A percentile compares a stretch with the other conserved stretches of the same genome.
Conservation (phyloP, 768 basidiomycete species). For the Obba rivulosa region DNA sequence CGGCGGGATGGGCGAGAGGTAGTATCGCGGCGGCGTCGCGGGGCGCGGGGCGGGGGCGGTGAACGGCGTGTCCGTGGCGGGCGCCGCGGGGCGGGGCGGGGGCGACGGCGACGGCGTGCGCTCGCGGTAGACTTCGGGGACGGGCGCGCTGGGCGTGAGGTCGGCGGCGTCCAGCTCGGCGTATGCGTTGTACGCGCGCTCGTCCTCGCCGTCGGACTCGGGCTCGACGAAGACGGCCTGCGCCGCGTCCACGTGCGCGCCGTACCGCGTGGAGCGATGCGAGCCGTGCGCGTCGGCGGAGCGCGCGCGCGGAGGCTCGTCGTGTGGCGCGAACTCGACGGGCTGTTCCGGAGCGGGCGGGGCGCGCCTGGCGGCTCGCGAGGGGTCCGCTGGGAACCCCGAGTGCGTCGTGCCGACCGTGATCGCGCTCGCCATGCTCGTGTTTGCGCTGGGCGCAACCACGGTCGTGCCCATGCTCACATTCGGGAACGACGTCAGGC, state of each 20-base stretch:
- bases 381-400: no score
- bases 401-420: neutral
- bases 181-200: neutral
- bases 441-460: conserved; percentile 14
- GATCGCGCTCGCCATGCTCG: conserved; percentile 19
- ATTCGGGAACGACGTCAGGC: conserved; percentile 20
- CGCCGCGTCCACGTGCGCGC: neutral
- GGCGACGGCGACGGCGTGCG: conserved; percentile 9
- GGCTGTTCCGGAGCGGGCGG: no score
- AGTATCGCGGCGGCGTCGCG: neutral
- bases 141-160: neutral
- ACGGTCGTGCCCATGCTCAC: conserved; percentile 16
- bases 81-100: conserved; percentile 5
- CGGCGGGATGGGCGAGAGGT: conserved; percentile 3
- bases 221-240: neutral
- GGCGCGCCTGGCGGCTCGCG: no score
- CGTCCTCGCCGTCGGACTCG: conserved; percentile 1
- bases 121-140: neutral
- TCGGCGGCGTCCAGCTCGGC: neutral
- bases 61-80: neutral
- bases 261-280: neutral
- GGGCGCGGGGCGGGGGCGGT: conserved; percentile 3
- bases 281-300: no score
- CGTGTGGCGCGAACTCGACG: no score
- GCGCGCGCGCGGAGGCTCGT: no score